Conservation (phyloP, 148 eudicot genomes). For the Pharnaceum exiguum region DNA sequence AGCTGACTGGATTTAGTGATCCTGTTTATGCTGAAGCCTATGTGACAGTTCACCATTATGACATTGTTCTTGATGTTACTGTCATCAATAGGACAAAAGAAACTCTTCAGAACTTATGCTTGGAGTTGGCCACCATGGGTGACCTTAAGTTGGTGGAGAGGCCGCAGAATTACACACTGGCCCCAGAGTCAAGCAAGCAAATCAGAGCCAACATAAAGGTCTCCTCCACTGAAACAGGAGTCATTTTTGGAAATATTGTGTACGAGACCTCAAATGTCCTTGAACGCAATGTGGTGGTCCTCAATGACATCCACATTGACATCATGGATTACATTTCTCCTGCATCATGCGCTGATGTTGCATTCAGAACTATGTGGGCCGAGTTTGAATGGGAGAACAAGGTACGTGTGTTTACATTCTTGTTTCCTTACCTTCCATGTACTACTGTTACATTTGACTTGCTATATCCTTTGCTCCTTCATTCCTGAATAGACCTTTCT, state of each 20-base stretch:
- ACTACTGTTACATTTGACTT: too few species aligned
- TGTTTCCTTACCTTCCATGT: too few species aligned
- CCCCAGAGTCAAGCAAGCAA: constrained; percentile 95
- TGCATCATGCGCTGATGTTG: constrained; percentile 84
- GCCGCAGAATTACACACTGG: constrained; percentile 91
- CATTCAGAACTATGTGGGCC: constrained; percentile 94
- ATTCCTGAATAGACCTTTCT: too few species aligned
- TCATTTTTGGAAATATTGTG: constrained; percentile 89
- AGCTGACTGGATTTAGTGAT: constrained; percentile 93
- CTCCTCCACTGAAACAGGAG: constrained; percentile 95
- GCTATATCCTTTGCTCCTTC: too few species aligned
- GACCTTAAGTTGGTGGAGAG: constrained; percentile 98
- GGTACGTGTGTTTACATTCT: constrained; percentile 33
- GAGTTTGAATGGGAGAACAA: constrained; percentile 99
- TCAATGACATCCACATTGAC: constrained; percentile 96
- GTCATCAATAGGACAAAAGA: constrained; percentile 90
- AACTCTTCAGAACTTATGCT: constrained; percentile 87
- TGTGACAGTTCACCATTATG: constrained; percentile 98
- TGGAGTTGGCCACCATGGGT: constrained; percentile 98
- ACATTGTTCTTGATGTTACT: constrained; percentile 95
- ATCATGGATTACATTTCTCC: constrained; percentile 98
- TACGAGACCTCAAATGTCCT: constrained; percentile 93
- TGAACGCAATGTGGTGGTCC: constrained; percentile 92
- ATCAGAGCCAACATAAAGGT: constrained; percentile 91
- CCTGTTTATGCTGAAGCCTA: constrained; percentile 98